phyloP scores from a whole-genome alignment of 1,139 yeast species.

The Pichia sp. region DNA sequence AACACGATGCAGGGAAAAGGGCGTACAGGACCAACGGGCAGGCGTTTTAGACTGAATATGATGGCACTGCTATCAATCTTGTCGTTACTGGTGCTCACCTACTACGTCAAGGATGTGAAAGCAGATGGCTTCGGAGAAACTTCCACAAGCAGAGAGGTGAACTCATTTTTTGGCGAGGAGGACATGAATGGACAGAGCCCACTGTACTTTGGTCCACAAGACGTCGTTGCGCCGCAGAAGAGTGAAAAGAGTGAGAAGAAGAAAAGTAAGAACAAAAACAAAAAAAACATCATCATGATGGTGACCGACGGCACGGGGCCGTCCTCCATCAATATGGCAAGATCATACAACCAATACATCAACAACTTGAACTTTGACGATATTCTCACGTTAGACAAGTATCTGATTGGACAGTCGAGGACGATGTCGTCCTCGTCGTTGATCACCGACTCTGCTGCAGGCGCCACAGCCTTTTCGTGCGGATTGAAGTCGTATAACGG shows the following conservation, averaged over 20 bases:
- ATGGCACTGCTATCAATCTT: conserved; percentile 1
- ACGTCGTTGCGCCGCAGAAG: neutral
- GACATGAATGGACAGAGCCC: neutral
- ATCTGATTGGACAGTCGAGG: conserved; percentile 70
- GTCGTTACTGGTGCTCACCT: neutral
- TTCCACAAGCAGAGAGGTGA: neutral
- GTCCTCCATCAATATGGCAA: conserved; percentile 68
- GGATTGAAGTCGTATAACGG: conserved; percentile 77
- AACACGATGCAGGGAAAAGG: neutral
- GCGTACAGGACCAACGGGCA: neutral
- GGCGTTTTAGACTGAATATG: conserved; percentile 1
- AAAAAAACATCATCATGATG: conserved; percentile 70
- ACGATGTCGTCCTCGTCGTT: conserved; percentile 69
- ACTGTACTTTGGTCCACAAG: neutral
- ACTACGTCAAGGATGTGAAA: conserved; percentile 6
- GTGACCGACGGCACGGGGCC: conserved; percentile 95
- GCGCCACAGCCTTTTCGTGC: conserved; percentile 87
- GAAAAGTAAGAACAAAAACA: neutral
- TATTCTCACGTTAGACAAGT: conserved; percentile 56
- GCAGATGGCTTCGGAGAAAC: neutral
- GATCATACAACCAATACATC: conserved; percentile 60
- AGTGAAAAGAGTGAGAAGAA: neutral
- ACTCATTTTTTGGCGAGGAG: neutral
- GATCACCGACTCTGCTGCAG: conserved; percentile 90
- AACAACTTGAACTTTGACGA: conserved; percentile 50